Evolutionary conservation across 176 grass and related monocot species (phyloP), one percentile per base, ranked within the genome.

Genomic region (Oropetium thomaeum): DNA sequence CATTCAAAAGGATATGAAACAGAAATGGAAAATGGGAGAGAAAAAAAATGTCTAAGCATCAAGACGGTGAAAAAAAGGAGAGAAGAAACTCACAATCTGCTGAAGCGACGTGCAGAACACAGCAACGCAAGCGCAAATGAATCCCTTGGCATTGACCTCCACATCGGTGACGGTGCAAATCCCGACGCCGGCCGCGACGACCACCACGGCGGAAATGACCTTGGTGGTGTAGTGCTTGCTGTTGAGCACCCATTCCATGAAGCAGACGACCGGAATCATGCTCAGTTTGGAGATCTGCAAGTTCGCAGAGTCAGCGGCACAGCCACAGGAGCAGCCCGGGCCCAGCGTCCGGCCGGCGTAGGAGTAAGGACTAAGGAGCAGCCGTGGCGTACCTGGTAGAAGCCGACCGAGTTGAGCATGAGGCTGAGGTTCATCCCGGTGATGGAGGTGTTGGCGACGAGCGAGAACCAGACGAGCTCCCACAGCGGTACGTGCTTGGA

Each of bases 361-460:
- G 19, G 28, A 37, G 2, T 22, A 4, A 3, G n/a, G 6, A 44
- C 37, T 7, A 14, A 79, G 45, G 20, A 22, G 49, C 47, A 52
- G 49, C 19, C 75, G n/a, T 49, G 43, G 4, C 10, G 4, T 61
- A 97, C 93, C 88, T 97, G 90, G 45, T 97, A 97, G 81, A 93
- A 93, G 1, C 90, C 93, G 65, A 97, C 93, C 5, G 90, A 97
- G 81, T 97, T 97, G 45, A 93, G 85, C 90, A 93, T 93, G 65
- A 97, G 93, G 77, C 93, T 93, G 60, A 97, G 88, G 77, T 97
- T 93, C 93, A 90, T 97, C 54, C 90, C 90, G 12, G 93, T 93
- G 87, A 97, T 97, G 69, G 93, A 97, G 67, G 89, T 70, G 89
- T 93, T 93, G 65, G 93, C 90, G 71, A 97, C 90, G 82, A 97